A percentile compares a stretch with the other conserved stretches of the same genome.
Evolutionary conservation across 106 monocot genomes (phyloP).

Genomic region (Amphibolis antarctica): DNA sequence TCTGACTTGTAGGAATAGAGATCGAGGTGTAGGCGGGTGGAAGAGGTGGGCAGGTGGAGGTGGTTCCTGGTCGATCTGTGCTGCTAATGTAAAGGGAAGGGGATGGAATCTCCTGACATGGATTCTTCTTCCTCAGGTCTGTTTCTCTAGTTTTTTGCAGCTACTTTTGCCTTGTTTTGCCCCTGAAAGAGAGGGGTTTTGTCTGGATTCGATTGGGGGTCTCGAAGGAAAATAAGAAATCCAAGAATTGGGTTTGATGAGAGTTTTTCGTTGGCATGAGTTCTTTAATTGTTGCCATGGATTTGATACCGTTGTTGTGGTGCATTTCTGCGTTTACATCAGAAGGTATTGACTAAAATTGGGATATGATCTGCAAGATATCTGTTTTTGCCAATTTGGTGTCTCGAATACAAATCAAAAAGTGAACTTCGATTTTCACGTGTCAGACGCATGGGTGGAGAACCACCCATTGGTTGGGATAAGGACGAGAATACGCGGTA

Average conservation of each 20-base stretch:
- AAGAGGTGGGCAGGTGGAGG: background rate
- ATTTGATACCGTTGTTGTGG: background rate
- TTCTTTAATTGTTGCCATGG: background rate
- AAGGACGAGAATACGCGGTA: background rate
- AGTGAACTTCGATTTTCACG: background rate
- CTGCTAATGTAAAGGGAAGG: constrained; percentile 3
- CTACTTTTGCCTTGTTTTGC: background rate
- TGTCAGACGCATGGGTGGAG: background rate
- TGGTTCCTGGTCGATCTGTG: constrained; percentile 1
- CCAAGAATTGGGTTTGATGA: background rate
- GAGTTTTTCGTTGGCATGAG: background rate
- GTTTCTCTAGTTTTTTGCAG: background rate
- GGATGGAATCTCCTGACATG: constrained; percentile 5
- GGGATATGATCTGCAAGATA: no score
- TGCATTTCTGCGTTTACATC: no score
- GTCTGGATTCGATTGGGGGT: background rate
- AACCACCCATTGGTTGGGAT: background rate
- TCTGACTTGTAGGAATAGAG: no score
- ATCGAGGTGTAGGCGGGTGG: no score
- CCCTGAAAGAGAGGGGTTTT: background rate
- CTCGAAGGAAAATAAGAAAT: background rate
- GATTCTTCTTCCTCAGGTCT: constrained; percentile 11
- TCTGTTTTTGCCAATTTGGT: no score
- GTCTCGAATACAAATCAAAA: no score
- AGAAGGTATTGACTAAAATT: no score